Evolutionary conservation across 164 flowering plant species (phyloP), one percentile per base, ranked within the genome.

Genomic region (Aristolochia contorta): DNA sequence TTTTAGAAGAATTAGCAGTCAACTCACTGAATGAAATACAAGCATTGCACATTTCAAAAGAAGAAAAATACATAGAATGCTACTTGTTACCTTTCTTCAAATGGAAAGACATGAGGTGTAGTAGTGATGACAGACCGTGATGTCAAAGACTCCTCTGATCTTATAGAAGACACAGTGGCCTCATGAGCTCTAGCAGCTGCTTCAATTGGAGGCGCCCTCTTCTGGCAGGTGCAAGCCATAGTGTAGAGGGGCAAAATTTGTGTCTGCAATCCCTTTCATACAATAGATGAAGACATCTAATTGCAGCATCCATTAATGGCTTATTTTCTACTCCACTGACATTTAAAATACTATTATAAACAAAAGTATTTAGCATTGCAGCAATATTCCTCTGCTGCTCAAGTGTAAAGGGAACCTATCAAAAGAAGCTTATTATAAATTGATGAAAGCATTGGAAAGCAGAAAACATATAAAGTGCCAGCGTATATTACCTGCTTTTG

Each of bases 191-290:
- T 80, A 21, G 93, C 95, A 68, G 96, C 97, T 47, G 81, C 78
- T 57, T 88, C 95, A 78, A 91, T 74, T 50, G 99, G 93, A 52
- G 86, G 55, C 97, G 81, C 64, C 67, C 77, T 61, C 64, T 73
- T 69, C 76, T 80, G 59, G 85, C 95, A 71, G 99, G 97, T 47
- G 99, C 80, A 64, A 86, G 82, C 99, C 99, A 94, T 73, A 94
- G 65, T 61, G 61, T 62, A 69, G 90, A 75, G 15, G 95, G 91
- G 57, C 99, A 91, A 67, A 86, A 94, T 57, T 64, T 84, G 75
- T 83, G 97, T 68, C 99, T 85, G 75, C 97, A 88, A 67, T 94
- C 97, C 77, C 99, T 86, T 72, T 94, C 96, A 80, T 94, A 91
- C 68, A 94, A 63, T 69, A 91, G 67, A 74, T 88, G 99, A 64